Evolutionary conservation across 495 filamentous ascomycete species (phyloP), one percentile per base, ranked within the genome.

Genomic region (Oleoguttula mirabilis): DNA sequence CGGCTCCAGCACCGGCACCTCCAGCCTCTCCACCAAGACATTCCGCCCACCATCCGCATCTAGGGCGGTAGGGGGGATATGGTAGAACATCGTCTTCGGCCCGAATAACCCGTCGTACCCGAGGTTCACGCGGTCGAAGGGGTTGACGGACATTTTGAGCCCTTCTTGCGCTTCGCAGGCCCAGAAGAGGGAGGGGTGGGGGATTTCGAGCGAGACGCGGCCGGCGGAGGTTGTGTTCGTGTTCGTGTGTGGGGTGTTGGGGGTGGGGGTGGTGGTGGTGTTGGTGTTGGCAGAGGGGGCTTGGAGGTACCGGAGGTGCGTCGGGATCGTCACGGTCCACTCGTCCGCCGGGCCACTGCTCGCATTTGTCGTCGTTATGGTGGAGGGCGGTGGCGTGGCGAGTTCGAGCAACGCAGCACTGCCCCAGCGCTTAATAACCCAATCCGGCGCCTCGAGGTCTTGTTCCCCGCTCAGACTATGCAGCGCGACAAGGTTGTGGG

Each of bases 391-490:
- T 11, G 76, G 77, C 11, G 67, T 69, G 0, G 75, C 70, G 14
- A 98, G 69, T 54, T 94, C 80, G 15, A 94, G 52, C 11, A 96
- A 71, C 41, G 88, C 66, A 10, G 71, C 75, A 10, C 79, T 84
- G 15, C 90, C 90, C 92, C 90, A 96, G 42, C 68, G 55, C 19
- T 68, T 56, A 32, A 83, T 66, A 10, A 75, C 75, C 69, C 90
- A 98, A 48, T 80, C 79, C 8, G 90, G 90, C 0, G 85, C 85
- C 62, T 98, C 90, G 35, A 98, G 85, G 50, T 96, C 90, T 3
- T 85, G 84, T 32, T 84, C 84, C 30, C 84, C 79, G 27, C 77
- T 73, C 33, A 83, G 69, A 39, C 75, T 75, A 30, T 72, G 76
- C 30, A 95, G 60, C 0, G 70, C 61, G 19, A 66, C 68, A 33